Base-by-base conservation (phyloP, 139 green algal genomes). In the Chlamydomonas schloesseri region DNA sequence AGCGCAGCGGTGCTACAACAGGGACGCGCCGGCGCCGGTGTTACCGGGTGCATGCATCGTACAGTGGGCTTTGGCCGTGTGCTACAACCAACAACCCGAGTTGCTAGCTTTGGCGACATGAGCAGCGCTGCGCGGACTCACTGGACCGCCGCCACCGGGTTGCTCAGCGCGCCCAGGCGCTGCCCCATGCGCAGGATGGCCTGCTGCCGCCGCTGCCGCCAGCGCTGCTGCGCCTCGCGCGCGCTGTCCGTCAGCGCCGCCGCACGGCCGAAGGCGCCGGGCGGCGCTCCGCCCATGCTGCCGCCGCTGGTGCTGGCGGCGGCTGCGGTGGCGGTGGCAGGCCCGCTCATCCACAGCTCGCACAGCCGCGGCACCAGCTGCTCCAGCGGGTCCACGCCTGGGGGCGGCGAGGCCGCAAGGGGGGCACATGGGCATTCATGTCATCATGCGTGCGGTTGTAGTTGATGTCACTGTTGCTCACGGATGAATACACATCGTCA, bases 321-420 rank as follows among this genome's bases (percentile, higher is more conserved):
- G 29, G n/a, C 18, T 23, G 62, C 77, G 18, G 23, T 47, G 18
- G 29, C 14, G 26, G 64, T 26, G 8, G 29, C 60, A 0, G 90
- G 90, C 13, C 91, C 91, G 31, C 87, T 21, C 50, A 92, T 34
- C 69, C 88, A 88, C 50, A 92, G 83, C 42, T 90, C 75, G 9
- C 73, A 50, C 28, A 91, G 89, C 31, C 42, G 47, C 11, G 88
- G 86, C 36, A 92, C 33, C 28, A 94, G 73, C 33, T 84, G 60
- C 20, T 87, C 81, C 37, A 85, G 74, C 0, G 88, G 68, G 33
- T 84, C 58, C 29, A 89, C 84, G 26, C 88, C 88, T 88, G 78
- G 36, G 21, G 57, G 57, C 17, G 50, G n/a, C n/a, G n/a, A n/a
- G n/a, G n/a, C n/a, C n/a, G n/a, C n/a, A n/a, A n/a, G n/a, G n/a